Base-by-base conservation (phyloP, 2,329 filamentous ascomycete genomes). In the Neospermospora avenae region DNA sequence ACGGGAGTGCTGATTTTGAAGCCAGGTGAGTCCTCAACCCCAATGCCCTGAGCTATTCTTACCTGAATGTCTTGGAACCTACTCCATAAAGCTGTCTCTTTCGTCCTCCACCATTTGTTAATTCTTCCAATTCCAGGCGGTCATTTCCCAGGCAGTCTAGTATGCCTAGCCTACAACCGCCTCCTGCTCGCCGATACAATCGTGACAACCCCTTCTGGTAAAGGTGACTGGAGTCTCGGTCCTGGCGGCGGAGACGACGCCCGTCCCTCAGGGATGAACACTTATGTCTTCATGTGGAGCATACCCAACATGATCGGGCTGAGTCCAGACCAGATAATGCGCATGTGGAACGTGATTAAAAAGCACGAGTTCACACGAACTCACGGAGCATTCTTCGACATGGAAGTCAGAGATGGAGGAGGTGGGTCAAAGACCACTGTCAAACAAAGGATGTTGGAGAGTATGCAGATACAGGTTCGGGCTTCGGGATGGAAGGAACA, bases 121-220 rank as follows among this genome's bases (percentile, higher is more conserved):
- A 22, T 4, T 8, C n/a, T 11, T 42, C 39, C 8, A 18, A 18
- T n/a, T 4, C n/a, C 4, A 42, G 39, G 39, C 16, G 91, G 91
- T 0, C 90, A 96, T 75, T 95, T 95, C 68, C 87, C 88, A 0
- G 91, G 91, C 0, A 90, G 85, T 65, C 74, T 88, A 61, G 84
- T 91, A 3, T 70, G 90, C 62, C 80, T 87, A 24, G 89, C 83
- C 73, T 79, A 81, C 18, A 74, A 75, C 0, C 80, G 79, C 51
- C 74, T 95, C n/a, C 80, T 93, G 61, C 81, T 92, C 59, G 90
- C 90, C 5, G 91, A 96, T 74, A 91, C 88, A 3, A 80, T 95
- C 51, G 80, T 90, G 65, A 89, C 86, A 24, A 88, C 88, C 3
- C 87, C 89, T 0, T 79, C 80, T 3, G 82, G 81, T 0, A 60